Base-by-base conservation (phyloP, 371 early-diverging fungal species). In the Haplosporangium sp. region DNA sequence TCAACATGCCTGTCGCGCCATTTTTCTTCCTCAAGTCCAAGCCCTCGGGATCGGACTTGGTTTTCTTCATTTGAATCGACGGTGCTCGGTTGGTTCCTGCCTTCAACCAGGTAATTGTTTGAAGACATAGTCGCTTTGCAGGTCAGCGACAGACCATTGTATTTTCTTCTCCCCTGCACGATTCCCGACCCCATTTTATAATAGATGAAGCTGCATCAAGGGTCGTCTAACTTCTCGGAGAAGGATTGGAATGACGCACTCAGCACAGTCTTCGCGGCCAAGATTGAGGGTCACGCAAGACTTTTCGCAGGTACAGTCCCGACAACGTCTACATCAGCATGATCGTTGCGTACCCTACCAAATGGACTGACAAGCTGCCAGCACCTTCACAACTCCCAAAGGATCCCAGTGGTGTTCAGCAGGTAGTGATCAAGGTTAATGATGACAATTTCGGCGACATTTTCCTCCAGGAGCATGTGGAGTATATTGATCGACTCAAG, bases 311-410 rank as follows among this genome's bases (percentile, higher is more conserved):
- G 21, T 63, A 59, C 63, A 67, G 59, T 42, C 73, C 63, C 6
- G 55, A 63, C 47, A 67, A 73, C 37, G 50, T 67, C 48, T 63
- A 62, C 51, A 59, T 73, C 62, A 67, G 73, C 55, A 62, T 73
- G 67, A 54, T 66, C 16, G 67, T 66, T 58, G 73, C 73, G 12
- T 72, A 72, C 43, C 73, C 73, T 47, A 59, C 55, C 64, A 61
- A 55, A 20, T 65, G 66, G 57, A 60, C 38, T 43, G 56, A 36
- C 52, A 65, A 51, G 29, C 18, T 65, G 51, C 61, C 57, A 60
- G 45, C 62, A 60, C 56, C 37, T 5, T 64, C 57, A 54, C 57
- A 61, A 43, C 29, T 72, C 51, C 72, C 61, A 56, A 60, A 61
- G 61, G 65, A 65, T 52, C 10, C 46, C 50, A 60, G 46, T 45